Evolutionary conservation across 768 basidiomycete species (phyloP).

Genomic region (Termitomyces sp.): DNA sequence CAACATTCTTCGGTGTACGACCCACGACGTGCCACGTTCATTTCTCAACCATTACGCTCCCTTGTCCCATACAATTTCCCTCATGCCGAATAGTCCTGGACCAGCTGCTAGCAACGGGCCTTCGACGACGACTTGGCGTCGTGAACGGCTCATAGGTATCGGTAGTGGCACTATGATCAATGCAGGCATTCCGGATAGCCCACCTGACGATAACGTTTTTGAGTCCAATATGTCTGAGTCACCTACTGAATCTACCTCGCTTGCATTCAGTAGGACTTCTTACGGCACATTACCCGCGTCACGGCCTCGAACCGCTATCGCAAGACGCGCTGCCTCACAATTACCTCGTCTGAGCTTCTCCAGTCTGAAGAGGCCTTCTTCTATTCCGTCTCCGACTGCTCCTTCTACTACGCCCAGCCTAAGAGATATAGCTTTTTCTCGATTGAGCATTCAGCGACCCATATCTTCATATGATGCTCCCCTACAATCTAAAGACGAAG

Average conservation of each 20-base stretch:
- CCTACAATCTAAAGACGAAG: conserved; percentile 30
- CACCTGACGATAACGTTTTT: neutral
- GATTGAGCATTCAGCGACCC: conserved; percentile 50
- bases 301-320: conserved; percentile 21
- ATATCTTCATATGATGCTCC: conserved; percentile 73
- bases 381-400: conserved; percentile 33
- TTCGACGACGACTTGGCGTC: conserved; percentile 56
- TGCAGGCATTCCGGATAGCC: conserved; percentile 4
- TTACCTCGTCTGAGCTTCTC: conserved; percentile 32
- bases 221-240: conserved; percentile 11
- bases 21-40: neutral
- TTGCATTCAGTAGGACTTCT: conserved; percentile 29
- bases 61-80: neutral
- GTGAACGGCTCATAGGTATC: conserved; percentile 57
- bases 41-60: neutral
- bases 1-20: neutral
- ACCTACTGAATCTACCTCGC: conserved; percentile 33
- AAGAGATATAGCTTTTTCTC: conserved; percentile 36
- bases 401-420: conserved; percentile 35
- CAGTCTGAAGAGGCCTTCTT: conserved; percentile 22
- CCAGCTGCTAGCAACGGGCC: conserved; percentile 29
- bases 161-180: conserved; percentile 32
- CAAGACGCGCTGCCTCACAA: conserved; percentile 33
- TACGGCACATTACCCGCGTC: conserved; percentile 57
- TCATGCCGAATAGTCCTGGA: conserved; percentile 8